Base-by-base conservation (phyloP, 306 rosid genomes). In the Acmispon strigosus region DNA sequence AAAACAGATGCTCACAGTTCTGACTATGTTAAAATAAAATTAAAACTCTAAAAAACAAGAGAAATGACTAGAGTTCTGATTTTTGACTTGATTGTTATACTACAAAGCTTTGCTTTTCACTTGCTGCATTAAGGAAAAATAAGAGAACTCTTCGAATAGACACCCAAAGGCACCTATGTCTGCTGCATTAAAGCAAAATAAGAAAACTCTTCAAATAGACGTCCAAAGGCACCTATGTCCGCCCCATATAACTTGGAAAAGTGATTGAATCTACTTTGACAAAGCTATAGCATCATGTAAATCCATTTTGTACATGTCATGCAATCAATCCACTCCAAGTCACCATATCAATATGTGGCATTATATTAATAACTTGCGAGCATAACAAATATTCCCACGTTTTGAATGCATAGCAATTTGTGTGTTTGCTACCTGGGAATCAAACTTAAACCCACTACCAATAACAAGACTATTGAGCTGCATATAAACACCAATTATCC, bases 321-420 rank as follows among this genome's bases (percentile, higher is more conserved):
- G 89, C 81, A 68, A 89, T 80, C 78, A 89, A 78, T n/a, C 85
- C 91, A 57, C 86, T 89, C 96, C 96, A 89, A 41, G 85, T 84
- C 50, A 89, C 91, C 5, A 81, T 73, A 79, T 89, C 89, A 48
- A 78, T 76, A 80, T 55, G 84, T 0, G 84, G 85, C 85, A 76
- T 73, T 29, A 15, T 61, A 69, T 78, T 69, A 89, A 89, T 50
- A 89, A 63, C 71, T 74, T 78, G 43, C 79, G 77, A 10, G 88
- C 91, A 69, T 83, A 66, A 62, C 60, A 66, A 70, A 83, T 78
- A 20, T 66, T 60, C 56, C 80, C 85, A 11, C 88, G 81, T 81
- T 86, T 89, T 2, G 91, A 86, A 66, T 89, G 86, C 88, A 86
- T 73, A 11, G 89, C 66, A 74, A 89, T 72, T 43, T 86, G 63